Conservation (phyloP, 163 green algal genomes). For the Trebouxia gelatinosa region DNA sequence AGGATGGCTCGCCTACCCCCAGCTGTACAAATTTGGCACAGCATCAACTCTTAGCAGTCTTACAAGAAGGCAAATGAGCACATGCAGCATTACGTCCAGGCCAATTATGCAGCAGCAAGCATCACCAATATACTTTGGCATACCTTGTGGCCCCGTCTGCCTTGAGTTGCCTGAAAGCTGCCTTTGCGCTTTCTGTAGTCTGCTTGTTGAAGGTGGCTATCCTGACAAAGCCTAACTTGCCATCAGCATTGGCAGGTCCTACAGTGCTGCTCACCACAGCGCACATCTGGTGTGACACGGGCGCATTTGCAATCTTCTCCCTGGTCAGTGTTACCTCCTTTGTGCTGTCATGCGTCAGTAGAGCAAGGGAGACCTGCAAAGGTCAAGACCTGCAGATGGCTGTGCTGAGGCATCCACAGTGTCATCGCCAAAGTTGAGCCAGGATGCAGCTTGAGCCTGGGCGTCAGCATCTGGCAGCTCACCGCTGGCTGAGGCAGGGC, state of each 20-base stretch:
- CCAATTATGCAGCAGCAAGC: no score
- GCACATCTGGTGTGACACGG: conserved; percentile 72
- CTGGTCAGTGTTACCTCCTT: conserved; percentile 36
- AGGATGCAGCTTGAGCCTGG: no score
- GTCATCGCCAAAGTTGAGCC: no score
- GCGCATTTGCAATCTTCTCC: conserved; percentile 66
- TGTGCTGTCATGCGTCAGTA: conserved; percentile 42
- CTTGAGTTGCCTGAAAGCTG: conserved; percentile 62
- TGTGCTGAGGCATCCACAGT: no score
- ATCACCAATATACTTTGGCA: no score
- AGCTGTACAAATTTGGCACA: no score
- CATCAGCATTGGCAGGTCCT: neutral
- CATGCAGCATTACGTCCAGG: no score
- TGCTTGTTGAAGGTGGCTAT: conserved; percentile 91
- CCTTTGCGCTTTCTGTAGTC: conserved; percentile 60
- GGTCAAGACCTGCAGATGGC: neutral
- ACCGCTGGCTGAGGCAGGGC: no score
- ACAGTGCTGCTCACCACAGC: conserved; percentile 23
- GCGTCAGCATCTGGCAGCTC: no score
- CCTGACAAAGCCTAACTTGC: conserved; percentile 83
- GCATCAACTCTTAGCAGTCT: no score
- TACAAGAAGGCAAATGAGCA: no score
- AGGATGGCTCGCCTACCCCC: no score
- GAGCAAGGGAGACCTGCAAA: neutral
- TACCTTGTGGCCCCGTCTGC: conserved; percentile 34